A percentile compares a stretch with the other conserved stretches of the same genome.
These are phyloP conservation scores for Thuidium tamariscinum DNA, from an alignment of 225 moss, liverwort and hornwort genomes.

Conservation along the genomic window DNA sequence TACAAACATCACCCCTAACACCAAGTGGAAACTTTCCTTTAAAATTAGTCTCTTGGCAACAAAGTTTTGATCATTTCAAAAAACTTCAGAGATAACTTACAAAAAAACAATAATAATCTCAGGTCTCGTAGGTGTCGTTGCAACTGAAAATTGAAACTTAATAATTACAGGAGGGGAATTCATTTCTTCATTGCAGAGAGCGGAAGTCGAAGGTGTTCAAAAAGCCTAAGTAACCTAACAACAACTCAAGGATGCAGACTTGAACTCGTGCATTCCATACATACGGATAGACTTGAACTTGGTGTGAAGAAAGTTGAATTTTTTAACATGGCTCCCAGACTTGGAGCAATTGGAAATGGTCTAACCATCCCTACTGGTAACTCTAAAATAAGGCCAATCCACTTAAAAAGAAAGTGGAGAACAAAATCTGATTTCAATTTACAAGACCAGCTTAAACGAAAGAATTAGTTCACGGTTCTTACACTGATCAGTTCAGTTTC, in stretches of 20 bases:
- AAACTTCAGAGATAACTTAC: neutral
- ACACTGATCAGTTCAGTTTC: neutral
- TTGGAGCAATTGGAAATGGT: neutral
- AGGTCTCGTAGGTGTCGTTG: too few relatives aligned
- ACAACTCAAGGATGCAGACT: neutral
- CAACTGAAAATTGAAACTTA: neutral
- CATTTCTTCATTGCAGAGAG: neutral
- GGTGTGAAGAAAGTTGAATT: neutral
- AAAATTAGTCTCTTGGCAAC: neutral
- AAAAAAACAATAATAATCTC: too few relatives aligned
- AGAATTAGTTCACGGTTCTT: neutral
- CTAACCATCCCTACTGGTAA: neutral
- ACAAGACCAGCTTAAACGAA: neutral
- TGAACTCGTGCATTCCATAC: neutral
- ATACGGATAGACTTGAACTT: neutral
- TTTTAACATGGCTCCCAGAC: neutral
- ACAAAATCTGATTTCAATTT: neutral
- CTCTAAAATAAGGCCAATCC: neutral
- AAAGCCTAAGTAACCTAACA: neutral
- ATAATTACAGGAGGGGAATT: neutral
- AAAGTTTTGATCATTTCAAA: neutral
- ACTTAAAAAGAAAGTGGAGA: neutral
- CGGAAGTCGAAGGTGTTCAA: neutral
- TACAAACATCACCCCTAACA: too few relatives aligned
- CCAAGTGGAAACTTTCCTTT: too few relatives aligned